Conservation (phyloP, 805 yeast species). For the Suhomyces prunicola region DNA sequence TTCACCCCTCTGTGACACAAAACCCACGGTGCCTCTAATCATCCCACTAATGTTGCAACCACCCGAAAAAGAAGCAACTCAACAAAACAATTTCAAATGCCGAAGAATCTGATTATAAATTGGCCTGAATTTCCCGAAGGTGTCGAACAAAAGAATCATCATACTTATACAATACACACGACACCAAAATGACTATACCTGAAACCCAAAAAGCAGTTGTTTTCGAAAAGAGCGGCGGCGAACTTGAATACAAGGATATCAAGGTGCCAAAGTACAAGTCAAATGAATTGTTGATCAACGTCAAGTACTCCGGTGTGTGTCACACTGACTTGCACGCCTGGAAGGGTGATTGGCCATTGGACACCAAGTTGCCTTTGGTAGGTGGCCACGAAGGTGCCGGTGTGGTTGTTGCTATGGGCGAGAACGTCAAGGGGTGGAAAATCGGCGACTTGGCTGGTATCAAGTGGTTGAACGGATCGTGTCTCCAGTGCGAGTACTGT, state of each 20-base stretch:
- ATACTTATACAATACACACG: not conserved
- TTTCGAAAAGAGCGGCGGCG: conserved; percentile 43
- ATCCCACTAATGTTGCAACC: not conserved
- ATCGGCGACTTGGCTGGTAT: conserved; percentile 44
- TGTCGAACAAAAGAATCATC: not conserved
- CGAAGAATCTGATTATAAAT: not conserved
- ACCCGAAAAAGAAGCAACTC: not conserved
- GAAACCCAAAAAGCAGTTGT: conserved; percentile 42
- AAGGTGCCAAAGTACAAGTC: conserved; percentile 34
- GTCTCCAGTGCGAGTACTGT: conserved; percentile 42
- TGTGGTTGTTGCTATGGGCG: conserved; percentile 42
- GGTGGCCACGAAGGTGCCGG: conserved; percentile 52
- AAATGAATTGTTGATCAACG: conserved; percentile 40
- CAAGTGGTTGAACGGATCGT: conserved; percentile 47
- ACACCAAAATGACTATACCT: conserved; percentile 22
- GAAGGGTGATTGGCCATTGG: conserved; percentile 48
- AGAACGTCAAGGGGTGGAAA: conserved; percentile 41
- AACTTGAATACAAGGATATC: conserved; percentile 35
- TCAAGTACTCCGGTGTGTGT: conserved; percentile 46
- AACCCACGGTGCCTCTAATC: not conserved
- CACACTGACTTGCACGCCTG: conserved; percentile 48
- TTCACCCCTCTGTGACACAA: not conserved
- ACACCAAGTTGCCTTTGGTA: conserved; percentile 44
- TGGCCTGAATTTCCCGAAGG: not conserved
- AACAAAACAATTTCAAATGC: not conserved